These are phyloP conservation scores for Ramaria sp. DNA, from an alignment of 768 basidiomycete species.

Conservation along the genomic window DNA sequence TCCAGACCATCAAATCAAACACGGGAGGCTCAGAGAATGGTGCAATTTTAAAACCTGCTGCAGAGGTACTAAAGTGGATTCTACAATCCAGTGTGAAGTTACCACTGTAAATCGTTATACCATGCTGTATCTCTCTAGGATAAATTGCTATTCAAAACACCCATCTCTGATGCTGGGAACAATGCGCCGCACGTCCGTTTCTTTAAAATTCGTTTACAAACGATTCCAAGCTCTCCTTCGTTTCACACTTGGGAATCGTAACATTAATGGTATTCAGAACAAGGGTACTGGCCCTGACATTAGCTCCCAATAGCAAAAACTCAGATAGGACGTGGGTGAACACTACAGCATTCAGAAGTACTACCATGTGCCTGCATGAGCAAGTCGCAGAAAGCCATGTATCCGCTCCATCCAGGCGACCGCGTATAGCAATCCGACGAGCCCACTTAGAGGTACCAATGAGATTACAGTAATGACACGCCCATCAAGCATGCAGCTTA, in stretches of 20 bases:
- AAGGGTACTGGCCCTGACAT: too few species aligned
- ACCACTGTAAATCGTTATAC: not conserved
- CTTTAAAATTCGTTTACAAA: too few species aligned
- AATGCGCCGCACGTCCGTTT: too few species aligned
- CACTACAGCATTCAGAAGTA: too few species aligned
- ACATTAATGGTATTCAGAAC: too few species aligned
- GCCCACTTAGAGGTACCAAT: conserved; percentile 26
- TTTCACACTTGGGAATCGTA: too few species aligned
- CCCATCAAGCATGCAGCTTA: conserved; percentile 25
- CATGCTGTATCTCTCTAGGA: too few species aligned
- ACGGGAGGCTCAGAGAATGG: conserved; percentile 22
- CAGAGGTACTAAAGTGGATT: conserved; percentile 39
- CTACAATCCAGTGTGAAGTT: conserved; percentile 15
- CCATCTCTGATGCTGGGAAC: too few species aligned
- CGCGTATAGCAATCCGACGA: conserved; percentile 38
- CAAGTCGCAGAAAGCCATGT: conserved; percentile 9
- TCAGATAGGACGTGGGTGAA: too few species aligned
- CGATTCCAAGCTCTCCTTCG: too few species aligned
- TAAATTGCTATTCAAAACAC: too few species aligned
- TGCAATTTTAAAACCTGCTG: conserved; percentile 35
- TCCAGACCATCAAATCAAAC: conserved; percentile 35
- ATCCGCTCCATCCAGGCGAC: conserved; percentile 27
- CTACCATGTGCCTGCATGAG: conserved; percentile 2
- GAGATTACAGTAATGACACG: conserved; percentile 1
- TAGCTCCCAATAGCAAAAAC: too few species aligned